phyloP scores from a whole-genome alignment of 1,284 basidiomycete genomes.

The Bjerkandera adusta region DNA sequence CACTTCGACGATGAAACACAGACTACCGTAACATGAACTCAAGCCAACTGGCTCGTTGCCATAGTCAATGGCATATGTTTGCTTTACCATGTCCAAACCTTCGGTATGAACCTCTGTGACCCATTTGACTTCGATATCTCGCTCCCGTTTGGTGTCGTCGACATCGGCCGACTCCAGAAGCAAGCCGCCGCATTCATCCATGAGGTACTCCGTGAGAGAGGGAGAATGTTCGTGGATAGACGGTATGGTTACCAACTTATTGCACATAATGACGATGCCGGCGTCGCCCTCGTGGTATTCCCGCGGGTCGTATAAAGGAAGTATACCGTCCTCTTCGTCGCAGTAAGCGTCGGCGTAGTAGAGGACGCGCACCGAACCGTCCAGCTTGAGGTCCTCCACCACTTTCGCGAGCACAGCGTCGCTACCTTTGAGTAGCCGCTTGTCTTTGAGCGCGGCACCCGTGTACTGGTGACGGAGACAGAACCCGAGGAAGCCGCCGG shows the following conservation, averaged over 20 bases:
- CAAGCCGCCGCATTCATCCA: no score
- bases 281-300: neutral
- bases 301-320: neutral
- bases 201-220: no score
- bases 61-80: no score
- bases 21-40: neutral
- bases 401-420: conserved; percentile 16
- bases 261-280: neutral
- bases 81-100: no score
- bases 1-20: conserved; percentile 1
- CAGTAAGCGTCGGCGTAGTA: conserved; percentile 1
- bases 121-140: conserved; percentile 6
- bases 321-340: neutral
- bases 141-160: neutral
- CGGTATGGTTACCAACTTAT: neutral
- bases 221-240: no score
- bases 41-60: conserved; percentile 8
- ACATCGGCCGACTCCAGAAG: neutral
- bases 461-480: conserved; percentile 36
- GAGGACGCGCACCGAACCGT: conserved; percentile 6
- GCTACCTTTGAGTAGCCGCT: conserved; percentile 17
- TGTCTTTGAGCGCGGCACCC: conserved; percentile 6
- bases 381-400: conserved; percentile 6
- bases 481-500: conserved; percentile 35
- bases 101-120: conserved; percentile 1